These are phyloP conservation scores for Pontederia crassipes DNA, from an alignment of 176 grass and related monocot species.

Conservation along the genomic window DNA sequence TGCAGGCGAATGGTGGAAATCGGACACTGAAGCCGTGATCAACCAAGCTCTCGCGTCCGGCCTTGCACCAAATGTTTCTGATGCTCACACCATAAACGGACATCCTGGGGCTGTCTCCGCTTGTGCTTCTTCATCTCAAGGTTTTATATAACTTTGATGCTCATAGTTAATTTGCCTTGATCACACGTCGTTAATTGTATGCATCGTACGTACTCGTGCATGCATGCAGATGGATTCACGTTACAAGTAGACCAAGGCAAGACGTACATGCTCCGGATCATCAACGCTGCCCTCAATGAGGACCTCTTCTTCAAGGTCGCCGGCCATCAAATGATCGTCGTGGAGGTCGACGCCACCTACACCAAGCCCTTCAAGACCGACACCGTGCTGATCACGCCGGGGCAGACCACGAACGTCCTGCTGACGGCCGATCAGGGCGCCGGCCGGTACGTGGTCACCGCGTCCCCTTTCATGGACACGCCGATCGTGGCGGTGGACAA, in stretches of 20 bases:
- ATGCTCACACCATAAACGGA: constrained; percentile 61
- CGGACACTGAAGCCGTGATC: constrained; percentile 57
- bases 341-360: constrained; percentile 59
- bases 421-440: constrained; percentile 33
- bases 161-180: too few species aligned
- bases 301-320: constrained; percentile 74
- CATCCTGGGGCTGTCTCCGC: constrained; percentile 45
- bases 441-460: constrained; percentile 1
- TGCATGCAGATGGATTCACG: constrained; percentile 52
- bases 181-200: too few species aligned
- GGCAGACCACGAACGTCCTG: constrained; percentile 55
- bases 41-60: constrained; percentile 47
- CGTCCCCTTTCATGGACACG: constrained; percentile 28
- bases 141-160: not conserved
- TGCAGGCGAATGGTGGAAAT: constrained; percentile 61
- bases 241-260: constrained; percentile 43
- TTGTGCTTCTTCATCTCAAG: constrained; percentile 42
- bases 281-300: constrained; percentile 71
- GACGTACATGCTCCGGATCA: constrained; percentile 64
- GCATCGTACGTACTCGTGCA: not conserved
- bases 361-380: constrained; percentile 48
- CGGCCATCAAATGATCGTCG: constrained; percentile 43
- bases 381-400: constrained; percentile 40
- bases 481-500: constrained; percentile 47
- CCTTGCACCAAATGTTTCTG: constrained; percentile 42